Evolutionary conservation across 1,139 yeast species (phyloP).

Genomic region (Blastobotrys elegans): DNA sequence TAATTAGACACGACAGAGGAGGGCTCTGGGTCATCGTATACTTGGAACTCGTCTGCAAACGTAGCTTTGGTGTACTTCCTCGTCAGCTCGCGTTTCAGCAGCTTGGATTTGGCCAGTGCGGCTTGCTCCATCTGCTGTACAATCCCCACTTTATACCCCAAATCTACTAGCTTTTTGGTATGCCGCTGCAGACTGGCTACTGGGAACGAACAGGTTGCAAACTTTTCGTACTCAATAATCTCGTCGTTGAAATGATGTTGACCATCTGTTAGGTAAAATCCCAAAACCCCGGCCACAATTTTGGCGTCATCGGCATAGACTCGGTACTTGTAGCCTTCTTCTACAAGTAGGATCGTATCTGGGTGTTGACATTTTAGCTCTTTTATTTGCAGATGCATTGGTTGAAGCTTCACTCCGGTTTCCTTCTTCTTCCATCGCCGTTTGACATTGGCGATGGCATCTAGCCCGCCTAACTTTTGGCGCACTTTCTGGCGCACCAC

Average conservation of each 20-base stretch:
- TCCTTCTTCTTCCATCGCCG: slow-evolving; percentile 9
- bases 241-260: slow-evolving; percentile 44
- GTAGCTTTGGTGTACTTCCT: slow-evolving; percentile 82
- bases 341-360: slow-evolving; percentile 71
- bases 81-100: slow-evolving; percentile 66
- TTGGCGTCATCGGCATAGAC: slow-evolving; percentile 82
- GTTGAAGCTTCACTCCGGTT: slow-evolving; percentile 3
- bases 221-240: slow-evolving; percentile 45
- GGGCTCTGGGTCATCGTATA: not conserved
- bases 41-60: slow-evolving; percentile 47
- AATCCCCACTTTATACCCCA: slow-evolving; percentile 64
- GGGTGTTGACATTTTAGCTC: slow-evolving; percentile 53
- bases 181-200: slow-evolving; percentile 65
- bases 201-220: slow-evolving; percentile 85
- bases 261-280: slow-evolving; percentile 70
- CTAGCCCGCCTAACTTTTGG: slow-evolving; percentile 8
- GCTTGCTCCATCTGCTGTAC: slow-evolving; percentile 84
- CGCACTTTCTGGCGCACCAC: not conserved
- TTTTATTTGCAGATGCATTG: slow-evolving; percentile 54
- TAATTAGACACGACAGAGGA: slow-evolving; percentile 19
- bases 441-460: slow-evolving; percentile 10
- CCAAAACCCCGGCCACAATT: slow-evolving; percentile 57
- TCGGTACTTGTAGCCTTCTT: slow-evolving; percentile 88
- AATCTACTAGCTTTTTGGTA: slow-evolving; percentile 43
- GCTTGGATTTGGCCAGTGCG: slow-evolving; percentile 56